Evolutionary conservation across 202 grass and related monocot genomes (phyloP).

Genomic region (Eragrostis tef): DNA sequence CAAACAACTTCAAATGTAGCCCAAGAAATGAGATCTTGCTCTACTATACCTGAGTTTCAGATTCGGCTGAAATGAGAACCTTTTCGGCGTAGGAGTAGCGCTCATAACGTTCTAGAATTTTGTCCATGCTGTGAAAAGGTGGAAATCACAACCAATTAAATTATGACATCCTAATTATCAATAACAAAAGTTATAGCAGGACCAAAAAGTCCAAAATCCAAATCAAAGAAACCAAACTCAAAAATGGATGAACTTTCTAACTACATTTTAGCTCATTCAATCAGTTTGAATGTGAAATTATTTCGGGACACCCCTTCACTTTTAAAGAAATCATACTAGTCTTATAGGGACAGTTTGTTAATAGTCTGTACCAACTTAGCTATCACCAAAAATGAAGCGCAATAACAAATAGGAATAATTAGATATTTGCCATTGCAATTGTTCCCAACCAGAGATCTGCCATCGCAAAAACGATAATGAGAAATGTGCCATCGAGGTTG

Average conservation of each 20-base stretch:
- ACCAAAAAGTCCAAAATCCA: background rate
- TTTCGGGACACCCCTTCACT: background rate
- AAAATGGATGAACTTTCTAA: background rate
- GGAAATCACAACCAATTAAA: conserved; percentile 20
- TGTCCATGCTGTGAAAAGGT: conserved; percentile 77
- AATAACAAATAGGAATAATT: background rate
- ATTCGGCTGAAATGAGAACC: conserved; percentile 56
- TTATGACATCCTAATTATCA: background rate
- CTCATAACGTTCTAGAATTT: conserved; percentile 91
- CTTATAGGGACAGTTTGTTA: background rate
- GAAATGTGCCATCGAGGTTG: too few species aligned
- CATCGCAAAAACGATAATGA: too few species aligned
- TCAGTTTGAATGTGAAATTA: background rate
- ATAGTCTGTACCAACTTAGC: background rate
- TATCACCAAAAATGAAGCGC: background rate
- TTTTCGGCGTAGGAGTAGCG: conserved; percentile 74
- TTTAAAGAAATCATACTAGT: background rate
- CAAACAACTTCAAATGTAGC: background rate
- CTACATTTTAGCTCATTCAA: background rate
- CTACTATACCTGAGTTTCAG: conserved; percentile 67
- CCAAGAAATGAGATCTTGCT: background rate
- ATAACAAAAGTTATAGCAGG: background rate
- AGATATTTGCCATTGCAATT: too few species aligned
- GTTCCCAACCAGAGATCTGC: too few species aligned
- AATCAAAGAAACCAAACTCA: background rate